Conservation (phyloP, 805 yeast genomes). For the Candida suzukii region DNA sequence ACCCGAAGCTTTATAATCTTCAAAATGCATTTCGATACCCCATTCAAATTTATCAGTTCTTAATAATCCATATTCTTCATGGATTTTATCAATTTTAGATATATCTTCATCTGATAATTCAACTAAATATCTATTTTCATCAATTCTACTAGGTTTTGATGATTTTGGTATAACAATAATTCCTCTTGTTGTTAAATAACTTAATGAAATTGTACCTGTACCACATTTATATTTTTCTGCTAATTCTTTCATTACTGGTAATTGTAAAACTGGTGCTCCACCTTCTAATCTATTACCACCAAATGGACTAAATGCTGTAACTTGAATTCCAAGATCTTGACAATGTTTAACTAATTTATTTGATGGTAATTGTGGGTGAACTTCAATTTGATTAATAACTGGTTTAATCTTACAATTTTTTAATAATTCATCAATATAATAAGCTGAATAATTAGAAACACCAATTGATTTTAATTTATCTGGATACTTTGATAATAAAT, state of each 20-base stretch:
- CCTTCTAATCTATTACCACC: slow-evolving; percentile 27
- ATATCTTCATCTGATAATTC: background rate
- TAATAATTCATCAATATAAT: slow-evolving; percentile 22
- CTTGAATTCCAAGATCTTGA: slow-evolving; percentile 20
- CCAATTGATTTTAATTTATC: slow-evolving; percentile 37
- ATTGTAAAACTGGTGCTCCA: slow-evolving; percentile 31
- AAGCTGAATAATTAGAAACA: slow-evolving; percentile 32
- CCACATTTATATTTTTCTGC: slow-evolving; percentile 44
- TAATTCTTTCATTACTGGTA: slow-evolving; percentile 29
- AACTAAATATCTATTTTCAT: background rate
- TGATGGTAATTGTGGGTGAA: slow-evolving; percentile 36
- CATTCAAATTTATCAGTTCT: background rate
- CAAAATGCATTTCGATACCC: background rate
- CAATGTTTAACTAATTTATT: slow-evolving; percentile 24
- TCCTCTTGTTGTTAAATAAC: slow-evolving; percentile 22
- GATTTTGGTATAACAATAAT: slow-evolving; percentile 33
- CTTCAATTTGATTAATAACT: slow-evolving; percentile 37
- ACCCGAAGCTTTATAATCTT: background rate
- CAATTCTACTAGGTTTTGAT: slow-evolving; percentile 31
- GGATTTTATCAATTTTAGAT: background rate
- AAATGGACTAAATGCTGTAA: slow-evolving; percentile 37
- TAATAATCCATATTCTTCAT: background rate
- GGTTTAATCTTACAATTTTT: slow-evolving; percentile 30
- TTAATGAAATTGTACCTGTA: slow-evolving; percentile 48
- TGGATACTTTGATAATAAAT: slow-evolving; percentile 42